phyloP scores from a whole-genome alignment of 208 protist genomes.

The Leishmania gerbilli region DNA sequence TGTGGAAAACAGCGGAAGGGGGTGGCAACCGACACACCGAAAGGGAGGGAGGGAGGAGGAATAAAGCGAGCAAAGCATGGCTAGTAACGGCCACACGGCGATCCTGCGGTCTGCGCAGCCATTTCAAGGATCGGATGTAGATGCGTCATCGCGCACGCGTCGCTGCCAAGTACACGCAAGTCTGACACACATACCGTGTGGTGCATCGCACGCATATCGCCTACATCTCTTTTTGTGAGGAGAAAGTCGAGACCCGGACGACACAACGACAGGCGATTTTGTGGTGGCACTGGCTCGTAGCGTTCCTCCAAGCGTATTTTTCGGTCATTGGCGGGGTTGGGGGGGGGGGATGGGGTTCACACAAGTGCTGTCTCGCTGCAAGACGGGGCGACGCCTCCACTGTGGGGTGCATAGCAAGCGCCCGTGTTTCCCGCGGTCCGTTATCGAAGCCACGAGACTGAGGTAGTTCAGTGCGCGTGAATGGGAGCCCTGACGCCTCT shows the following conservation, averaged over 20 bases:
- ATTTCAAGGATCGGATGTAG: background rate
- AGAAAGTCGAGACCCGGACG: background rate
- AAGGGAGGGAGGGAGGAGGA: background rate
- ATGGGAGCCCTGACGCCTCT: background rate
- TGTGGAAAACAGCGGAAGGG: background rate
- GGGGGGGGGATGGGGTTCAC: background rate
- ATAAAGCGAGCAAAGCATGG: background rate
- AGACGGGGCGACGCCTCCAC: background rate
- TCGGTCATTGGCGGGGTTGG: background rate
- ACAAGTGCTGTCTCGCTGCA: background rate
- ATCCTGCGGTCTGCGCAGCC: background rate
- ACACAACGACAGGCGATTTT: background rate
- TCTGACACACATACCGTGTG: background rate
- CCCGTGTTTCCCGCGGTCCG: background rate
- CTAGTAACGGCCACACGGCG: background rate
- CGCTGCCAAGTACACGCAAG: background rate
- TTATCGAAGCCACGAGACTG: background rate
- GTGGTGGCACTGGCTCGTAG: background rate
- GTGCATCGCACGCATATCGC: background rate
- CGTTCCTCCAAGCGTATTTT: background rate
- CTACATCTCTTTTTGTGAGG: background rate
- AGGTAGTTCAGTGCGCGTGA: background rate
- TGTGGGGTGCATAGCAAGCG: background rate
- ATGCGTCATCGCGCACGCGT: background rate
- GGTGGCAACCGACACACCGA: background rate